These are phyloP conservation scores for Plasmodium gaboni DNA, from an alignment of 169 alveolate species.

Conservation along the genomic window DNA sequence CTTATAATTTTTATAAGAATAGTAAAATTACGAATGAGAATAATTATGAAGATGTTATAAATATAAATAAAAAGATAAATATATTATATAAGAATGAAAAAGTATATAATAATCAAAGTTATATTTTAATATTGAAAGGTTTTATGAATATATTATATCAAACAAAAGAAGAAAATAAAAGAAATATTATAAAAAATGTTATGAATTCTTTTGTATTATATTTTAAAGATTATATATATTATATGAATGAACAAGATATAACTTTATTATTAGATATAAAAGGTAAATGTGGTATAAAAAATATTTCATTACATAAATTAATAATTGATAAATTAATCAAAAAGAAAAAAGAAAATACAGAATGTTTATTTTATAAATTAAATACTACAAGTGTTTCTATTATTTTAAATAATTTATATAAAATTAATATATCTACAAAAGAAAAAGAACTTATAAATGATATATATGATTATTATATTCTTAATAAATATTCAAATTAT, in stretches of 20 bases:
- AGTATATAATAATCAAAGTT: conserved; percentile 55
- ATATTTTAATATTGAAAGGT: conserved; percentile 56
- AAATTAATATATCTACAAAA: not conserved
- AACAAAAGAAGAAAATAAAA: conserved; percentile 22
- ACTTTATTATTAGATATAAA: conserved; percentile 37
- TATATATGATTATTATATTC: conserved; percentile 16
- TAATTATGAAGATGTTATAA: conserved; percentile 18
- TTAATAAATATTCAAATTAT: conserved; percentile 15
- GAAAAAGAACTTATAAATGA: conserved; percentile 14
- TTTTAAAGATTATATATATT: conserved; percentile 13
- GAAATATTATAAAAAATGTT: not conserved
- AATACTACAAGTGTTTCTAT: conserved; percentile 47
- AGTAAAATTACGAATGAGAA: not conserved
- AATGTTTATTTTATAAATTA: conserved; percentile 22
- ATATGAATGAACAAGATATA: conserved; percentile 64
- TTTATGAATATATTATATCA: conserved; percentile 22
- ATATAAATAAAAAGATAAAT: not conserved
- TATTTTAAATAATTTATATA: conserved; percentile 37
- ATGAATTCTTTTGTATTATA: conserved; percentile 24
- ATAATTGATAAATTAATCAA: conserved; percentile 15
- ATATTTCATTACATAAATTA: conserved; percentile 1
- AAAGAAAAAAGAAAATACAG: conserved; percentile 4
- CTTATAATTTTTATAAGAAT: conserved; percentile 36
- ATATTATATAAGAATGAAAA: conserved; percentile 4
- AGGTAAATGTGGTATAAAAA: conserved; percentile 34